Percentiles rank a stretch among this genome's conserved stretches.
Conservation (phyloP, 495 filamentous ascomycete genomes). For the Platismatia glauca region DNA sequence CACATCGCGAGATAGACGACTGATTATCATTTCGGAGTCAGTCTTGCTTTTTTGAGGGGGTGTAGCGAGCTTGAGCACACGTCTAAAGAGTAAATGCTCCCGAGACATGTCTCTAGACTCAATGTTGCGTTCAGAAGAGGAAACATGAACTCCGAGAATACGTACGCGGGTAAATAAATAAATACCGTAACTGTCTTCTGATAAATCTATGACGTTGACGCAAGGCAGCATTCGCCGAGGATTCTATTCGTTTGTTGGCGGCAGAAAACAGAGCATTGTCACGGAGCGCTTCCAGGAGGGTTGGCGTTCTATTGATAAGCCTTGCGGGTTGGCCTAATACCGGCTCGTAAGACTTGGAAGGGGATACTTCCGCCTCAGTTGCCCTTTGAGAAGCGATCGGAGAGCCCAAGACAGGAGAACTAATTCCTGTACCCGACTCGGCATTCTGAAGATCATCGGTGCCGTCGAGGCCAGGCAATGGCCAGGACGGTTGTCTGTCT, state of each 20-base stretch:
- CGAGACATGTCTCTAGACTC: too few relatives aligned
- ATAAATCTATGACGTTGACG: slow-evolving; percentile 37
- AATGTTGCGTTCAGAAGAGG: too few relatives aligned
- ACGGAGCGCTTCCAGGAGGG: slow-evolving; percentile 7
- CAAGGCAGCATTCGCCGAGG: slow-evolving; percentile 16
- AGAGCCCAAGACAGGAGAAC: not conserved
- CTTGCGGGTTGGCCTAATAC: not conserved
- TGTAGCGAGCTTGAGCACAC: too few relatives aligned
- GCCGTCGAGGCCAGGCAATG: not conserved
- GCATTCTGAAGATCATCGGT: not conserved
- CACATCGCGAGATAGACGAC: slow-evolving; percentile 67
- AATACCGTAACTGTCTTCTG: slow-evolving; percentile 54
- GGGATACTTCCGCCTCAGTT: not conserved
- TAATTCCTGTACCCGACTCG: not conserved
- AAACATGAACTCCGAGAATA: too few relatives aligned
- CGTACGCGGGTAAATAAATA: slow-evolving; percentile 64
- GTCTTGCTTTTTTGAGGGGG: too few relatives aligned
- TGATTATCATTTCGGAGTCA: too few relatives aligned
- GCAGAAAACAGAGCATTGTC: slow-evolving; percentile 2
- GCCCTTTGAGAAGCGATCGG: not conserved
- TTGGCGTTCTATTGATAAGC: not conserved
- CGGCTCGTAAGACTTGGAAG: not conserved
- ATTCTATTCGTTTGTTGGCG: not conserved
- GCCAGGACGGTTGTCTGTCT: not conserved
- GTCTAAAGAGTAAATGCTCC: too few relatives aligned